Conservation (phyloP, 2,329 filamentous ascomycete species). For the Metarhizium album region DNA sequence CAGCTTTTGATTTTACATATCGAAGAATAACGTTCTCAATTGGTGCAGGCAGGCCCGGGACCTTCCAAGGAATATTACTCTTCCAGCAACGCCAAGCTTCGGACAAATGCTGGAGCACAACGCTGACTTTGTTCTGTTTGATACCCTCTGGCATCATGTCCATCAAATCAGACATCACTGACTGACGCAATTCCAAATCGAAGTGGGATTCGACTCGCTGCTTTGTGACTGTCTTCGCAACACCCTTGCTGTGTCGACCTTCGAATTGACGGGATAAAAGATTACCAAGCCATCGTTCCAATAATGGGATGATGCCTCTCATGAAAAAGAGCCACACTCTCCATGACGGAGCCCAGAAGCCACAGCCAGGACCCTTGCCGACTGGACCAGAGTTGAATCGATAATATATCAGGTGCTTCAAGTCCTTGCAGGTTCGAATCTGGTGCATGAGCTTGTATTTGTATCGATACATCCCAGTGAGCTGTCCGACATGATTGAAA, state of each 20-base stretch:
- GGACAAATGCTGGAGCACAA: constrained; percentile 89
- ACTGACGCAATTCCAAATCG: constrained; percentile 90
- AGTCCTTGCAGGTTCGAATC: constrained; percentile 95
- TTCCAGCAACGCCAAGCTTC: constrained; percentile 99
- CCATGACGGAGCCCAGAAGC: constrained; percentile 99
- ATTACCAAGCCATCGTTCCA: constrained; percentile 96
- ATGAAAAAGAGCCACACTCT: constrained; percentile 99
- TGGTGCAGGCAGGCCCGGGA: constrained; percentile 86
- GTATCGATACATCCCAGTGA: constrained; percentile 99
- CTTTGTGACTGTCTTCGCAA: constrained; percentile 98
- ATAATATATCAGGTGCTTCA: constrained; percentile 99
- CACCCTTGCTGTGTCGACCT: constrained; percentile 95
- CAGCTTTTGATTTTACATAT: constrained; percentile 97
- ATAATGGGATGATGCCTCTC: constrained; percentile 90
- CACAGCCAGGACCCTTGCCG: constrained; percentile 93
- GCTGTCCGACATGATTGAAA: constrained; percentile 96
- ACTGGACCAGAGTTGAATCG: constrained; percentile 96
- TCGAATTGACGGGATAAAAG: constrained; percentile 95
- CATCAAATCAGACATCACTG: constrained; percentile 98
- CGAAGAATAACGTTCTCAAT: constrained; percentile 98
- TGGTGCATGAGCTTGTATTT: constrained; percentile 99
- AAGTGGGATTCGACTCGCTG: constrained; percentile 98
- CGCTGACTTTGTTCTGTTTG: constrained; percentile 99
- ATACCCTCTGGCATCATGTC: constrained; percentile 99
- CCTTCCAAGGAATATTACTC: constrained; percentile 99